phyloP scores from a whole-genome alignment of 441 rosid species.

The Hura crepitans region DNA sequence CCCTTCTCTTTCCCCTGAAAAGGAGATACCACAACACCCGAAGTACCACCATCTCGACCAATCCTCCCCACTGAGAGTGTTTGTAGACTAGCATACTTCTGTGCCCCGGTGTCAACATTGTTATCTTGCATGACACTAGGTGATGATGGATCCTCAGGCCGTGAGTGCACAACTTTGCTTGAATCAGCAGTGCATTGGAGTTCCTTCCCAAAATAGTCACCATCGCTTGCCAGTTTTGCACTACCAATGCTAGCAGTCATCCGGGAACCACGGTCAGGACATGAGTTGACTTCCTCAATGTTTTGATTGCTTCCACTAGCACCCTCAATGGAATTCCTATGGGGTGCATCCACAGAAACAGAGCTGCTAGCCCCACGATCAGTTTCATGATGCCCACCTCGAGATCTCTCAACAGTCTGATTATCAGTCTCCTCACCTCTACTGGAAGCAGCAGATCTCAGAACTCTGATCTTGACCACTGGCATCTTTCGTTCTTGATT shows the following conservation, averaged over 20 bases:
- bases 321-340: constrained; percentile 64
- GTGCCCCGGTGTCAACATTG: constrained; percentile 44
- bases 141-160: constrained; percentile 39
- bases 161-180: constrained; percentile 46
- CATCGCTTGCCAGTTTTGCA: constrained; percentile 63
- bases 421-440: constrained; percentile 68
- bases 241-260: constrained; percentile 95
- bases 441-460: constrained; percentile 60
- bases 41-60: constrained; percentile 31
- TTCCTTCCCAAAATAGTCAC: constrained; percentile 70
- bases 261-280: constrained; percentile 82
- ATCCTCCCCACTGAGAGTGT: constrained; percentile 44
- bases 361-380: constrained; percentile 71
- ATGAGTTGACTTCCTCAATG: constrained; percentile 87
- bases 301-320: constrained; percentile 73
- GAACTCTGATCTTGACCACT: constrained; percentile 70
- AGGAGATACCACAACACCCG: constrained; percentile 28
- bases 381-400: constrained; percentile 49
- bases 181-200: constrained; percentile 99
- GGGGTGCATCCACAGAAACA: constrained; percentile 94
- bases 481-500: constrained; percentile 54
- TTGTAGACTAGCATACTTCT: constrained; percentile 65
- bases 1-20: constrained; percentile 41
- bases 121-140: constrained; percentile 45
- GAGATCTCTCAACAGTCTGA: constrained; percentile 66